phyloP scores from a whole-genome alignment of 371 early-diverging fungal genomes.

The Mortierella sp. region DNA sequence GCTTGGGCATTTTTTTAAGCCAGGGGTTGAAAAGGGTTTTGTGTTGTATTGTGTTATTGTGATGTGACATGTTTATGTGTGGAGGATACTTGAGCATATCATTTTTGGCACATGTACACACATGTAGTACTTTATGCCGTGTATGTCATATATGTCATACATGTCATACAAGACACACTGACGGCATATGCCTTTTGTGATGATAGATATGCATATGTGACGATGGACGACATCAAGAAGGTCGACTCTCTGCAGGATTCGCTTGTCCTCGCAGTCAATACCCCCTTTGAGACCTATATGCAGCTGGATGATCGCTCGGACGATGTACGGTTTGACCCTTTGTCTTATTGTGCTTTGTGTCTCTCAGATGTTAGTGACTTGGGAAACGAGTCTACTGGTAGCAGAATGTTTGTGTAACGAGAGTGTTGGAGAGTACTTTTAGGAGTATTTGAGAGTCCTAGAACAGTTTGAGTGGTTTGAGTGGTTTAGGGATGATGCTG shows the following conservation, averaged over 20 bases:
- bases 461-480: too few species aligned
- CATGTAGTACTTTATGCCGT: too few species aligned
- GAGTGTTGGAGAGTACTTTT: too few species aligned
- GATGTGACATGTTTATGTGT: too few species aligned
- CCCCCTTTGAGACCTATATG: constrained; percentile 50
- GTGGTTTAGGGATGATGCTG: too few species aligned
- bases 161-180: background rate
- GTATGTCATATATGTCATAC: too few species aligned
- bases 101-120: too few species aligned
- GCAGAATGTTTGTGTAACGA: background rate
- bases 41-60: too few species aligned
- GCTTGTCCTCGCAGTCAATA: constrained; percentile 40
- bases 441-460: too few species aligned
- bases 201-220: constrained; percentile 44
- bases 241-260: constrained; percentile 49
- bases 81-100: too few species aligned
- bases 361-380: too few species aligned
- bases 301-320: constrained; percentile 31
- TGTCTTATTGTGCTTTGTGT: background rate
- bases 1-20: background rate
- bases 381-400: background rate
- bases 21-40: background rate
- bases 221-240: constrained; percentile 47
- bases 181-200: background rate
- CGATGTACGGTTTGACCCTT: constrained; percentile 26